Percentiles rank a stretch among this genome's conserved stretches.
These are phyloP conservation scores for Lichtheimia ornata DNA, from an alignment of 371 early-diverging fungal genomes.

Conservation along the genomic window DNA sequence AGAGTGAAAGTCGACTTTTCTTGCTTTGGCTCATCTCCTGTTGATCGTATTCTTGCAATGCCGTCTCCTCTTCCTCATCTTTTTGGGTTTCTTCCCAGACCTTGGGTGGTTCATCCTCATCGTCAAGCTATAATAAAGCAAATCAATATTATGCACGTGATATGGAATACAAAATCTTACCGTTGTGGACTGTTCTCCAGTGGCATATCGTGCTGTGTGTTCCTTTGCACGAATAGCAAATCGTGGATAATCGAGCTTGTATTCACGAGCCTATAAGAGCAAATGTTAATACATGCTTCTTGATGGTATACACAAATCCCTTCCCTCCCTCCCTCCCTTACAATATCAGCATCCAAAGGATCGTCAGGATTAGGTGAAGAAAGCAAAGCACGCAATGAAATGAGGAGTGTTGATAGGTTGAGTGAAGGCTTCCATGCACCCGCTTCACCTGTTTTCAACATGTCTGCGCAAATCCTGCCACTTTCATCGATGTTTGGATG, in stretches of 20 bases:
- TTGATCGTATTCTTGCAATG: too few relatives aligned
- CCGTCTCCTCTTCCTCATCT: too few relatives aligned
- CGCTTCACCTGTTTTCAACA: conserved; percentile 47
- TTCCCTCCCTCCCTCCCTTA: conserved; percentile 16
- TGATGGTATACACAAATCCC: not conserved
- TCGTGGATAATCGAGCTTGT: conserved; percentile 30
- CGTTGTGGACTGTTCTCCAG: not conserved
- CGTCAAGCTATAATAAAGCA: too few relatives aligned
- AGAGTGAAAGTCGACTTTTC: too few relatives aligned
- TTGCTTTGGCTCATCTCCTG: too few relatives aligned
- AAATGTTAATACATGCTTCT: not conserved
- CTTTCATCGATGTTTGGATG: conserved; percentile 58
- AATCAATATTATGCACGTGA: too few relatives aligned
- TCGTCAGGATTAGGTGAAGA: conserved; percentile 62
- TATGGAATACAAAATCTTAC: too few relatives aligned
- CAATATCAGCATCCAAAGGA: conserved; percentile 55
- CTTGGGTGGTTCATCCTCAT: too few relatives aligned
- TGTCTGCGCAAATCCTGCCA: conserved; percentile 58
- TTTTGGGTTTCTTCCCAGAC: too few relatives aligned
- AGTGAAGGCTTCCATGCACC: conserved; percentile 57
- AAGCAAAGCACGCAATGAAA: conserved; percentile 42
- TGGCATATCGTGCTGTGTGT: conserved; percentile 38
- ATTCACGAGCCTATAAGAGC: conserved; percentile 41
- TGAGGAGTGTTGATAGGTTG: conserved; percentile 43
- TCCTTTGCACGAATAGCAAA: conserved; percentile 44